Evolutionary conservation across 805 yeast species (phyloP), one percentile per base, ranked within the genome.

Genomic region (Sugiyamaella americana): DNA sequence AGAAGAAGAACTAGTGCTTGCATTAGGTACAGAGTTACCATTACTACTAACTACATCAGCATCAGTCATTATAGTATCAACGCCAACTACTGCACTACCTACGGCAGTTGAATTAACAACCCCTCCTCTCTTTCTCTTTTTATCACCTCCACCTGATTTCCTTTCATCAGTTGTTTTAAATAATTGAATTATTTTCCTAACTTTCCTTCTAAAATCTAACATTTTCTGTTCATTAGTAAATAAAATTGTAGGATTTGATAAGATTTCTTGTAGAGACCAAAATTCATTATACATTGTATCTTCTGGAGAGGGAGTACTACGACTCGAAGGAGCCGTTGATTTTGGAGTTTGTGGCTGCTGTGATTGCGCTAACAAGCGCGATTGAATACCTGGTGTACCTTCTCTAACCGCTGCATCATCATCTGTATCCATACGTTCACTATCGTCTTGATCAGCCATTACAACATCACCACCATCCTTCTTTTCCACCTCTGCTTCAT

Each of bases 241-340:
- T 19, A 58, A 37, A 19, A 23, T 36, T 2, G 51, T 41, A 2
- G 68, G 67, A 36, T 64, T 54, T 13, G 62, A 40, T 22, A 61
- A 60, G 5, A 37, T 40, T n/a, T 44, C 30, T 37, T 64, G 68
- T 8, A 64, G 49, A 5, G 37, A 35, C 37, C 37, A 35, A 21
- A 35, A 35, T 5, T 35, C 20, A 5, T 18, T 16, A 17, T 35
- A 35, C 8, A 16, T 35, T 8, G 32, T 26, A 21, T 35, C 37
- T 35, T 35, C 37, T 26, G 32, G 32, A 26, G 32, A 26, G 8
- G 32, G 32, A 8, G 32, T 26, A 8, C 11, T 8, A 26, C 8
- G 32, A 8, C 8, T 13, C 8, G 32, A 26, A 8, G 32, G 32
- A 26, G 13, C 13, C 13, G 32, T 8, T 26, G 32, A 8, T 13